Evolutionary conservation across 768 basidiomycete species (phyloP).

Genomic region (Termitomyces sp.): DNA sequence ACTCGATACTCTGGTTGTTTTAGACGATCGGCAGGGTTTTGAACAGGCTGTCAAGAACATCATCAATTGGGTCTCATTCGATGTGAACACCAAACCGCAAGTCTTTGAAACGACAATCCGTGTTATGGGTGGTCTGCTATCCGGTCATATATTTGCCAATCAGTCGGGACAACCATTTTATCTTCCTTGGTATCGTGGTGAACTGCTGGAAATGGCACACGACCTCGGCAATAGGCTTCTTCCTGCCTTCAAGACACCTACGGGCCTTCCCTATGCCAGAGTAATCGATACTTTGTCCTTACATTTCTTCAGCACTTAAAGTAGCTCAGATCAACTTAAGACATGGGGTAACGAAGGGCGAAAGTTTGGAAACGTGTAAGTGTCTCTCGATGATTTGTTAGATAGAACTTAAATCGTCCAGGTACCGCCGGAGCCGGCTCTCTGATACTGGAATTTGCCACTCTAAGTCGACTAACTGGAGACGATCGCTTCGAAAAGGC

Average conservation of each 20-base stretch:
- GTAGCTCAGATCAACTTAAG: constrained; percentile 72
- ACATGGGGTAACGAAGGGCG: constrained; percentile 72
- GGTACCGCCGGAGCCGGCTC: constrained; percentile 93
- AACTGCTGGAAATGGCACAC: constrained; percentile 76
- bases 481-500: constrained; percentile 88
- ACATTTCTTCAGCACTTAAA: constrained; percentile 5
- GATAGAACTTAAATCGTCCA: constrained; percentile 27
- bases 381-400: constrained; percentile 14
- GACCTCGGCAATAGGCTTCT: constrained; percentile 86
- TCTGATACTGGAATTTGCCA: constrained; percentile 91
- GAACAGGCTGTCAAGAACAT: constrained; percentile 82
- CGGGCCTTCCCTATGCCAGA: constrained; percentile 90
- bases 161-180: constrained; percentile 64
- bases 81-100: constrained; percentile 95
- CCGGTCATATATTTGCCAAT: constrained; percentile 81
- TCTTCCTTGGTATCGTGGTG: constrained; percentile 81
- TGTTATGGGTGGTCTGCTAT: constrained; percentile 86
- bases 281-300: constrained; percentile 37
- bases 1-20: constrained; percentile 88
- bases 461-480: constrained; percentile 85
- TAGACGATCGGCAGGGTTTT: constrained; percentile 76
- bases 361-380: constrained; percentile 84
- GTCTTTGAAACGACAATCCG: constrained; percentile 97
- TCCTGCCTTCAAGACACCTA: constrained; percentile 90
- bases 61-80: constrained; percentile 83